Percentiles rank a stretch among this genome's conserved stretches.
phyloP scores from a whole-genome alignment of 345 rosid genomes.

The Dipteronia sinensis region DNA sequence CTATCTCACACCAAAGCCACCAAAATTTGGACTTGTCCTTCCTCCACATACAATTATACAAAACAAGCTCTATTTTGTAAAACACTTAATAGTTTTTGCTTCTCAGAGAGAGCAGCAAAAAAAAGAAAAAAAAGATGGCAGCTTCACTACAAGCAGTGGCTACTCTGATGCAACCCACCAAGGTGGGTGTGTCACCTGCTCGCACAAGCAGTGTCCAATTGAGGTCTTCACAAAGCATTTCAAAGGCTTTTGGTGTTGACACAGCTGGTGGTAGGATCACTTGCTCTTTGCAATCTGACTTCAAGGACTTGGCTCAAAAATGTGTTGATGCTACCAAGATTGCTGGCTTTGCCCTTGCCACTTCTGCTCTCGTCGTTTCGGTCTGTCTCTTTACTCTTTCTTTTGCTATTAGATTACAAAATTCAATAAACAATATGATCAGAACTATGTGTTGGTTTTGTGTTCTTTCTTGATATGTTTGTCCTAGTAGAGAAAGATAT shows the following conservation, averaged over 20 bases:
- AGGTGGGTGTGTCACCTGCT: slow-evolving; percentile 41
- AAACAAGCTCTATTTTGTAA: not conserved
- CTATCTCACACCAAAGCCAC: slow-evolving; percentile 46
- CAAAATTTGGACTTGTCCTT: slow-evolving; percentile 15
- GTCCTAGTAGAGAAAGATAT: not conserved
- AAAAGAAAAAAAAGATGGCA: slow-evolving; percentile 48
- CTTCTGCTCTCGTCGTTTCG: slow-evolving; percentile 95
- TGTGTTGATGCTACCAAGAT: slow-evolving; percentile 73
- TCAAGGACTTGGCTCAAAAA: slow-evolving; percentile 73
- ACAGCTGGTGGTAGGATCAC: slow-evolving; percentile 54
- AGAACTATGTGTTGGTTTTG: not conserved
- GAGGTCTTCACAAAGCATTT: slow-evolving; percentile 49
- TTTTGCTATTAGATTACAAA: no score
- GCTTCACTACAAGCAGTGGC: slow-evolving; percentile 91
- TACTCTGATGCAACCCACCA: slow-evolving; percentile 78
- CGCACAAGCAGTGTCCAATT: slow-evolving; percentile 40
- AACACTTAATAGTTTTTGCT: not conserved
- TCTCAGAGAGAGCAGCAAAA: no score
- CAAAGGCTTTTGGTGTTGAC: slow-evolving; percentile 66
- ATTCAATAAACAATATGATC: no score
- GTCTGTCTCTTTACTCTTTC: slow-evolving; percentile 31
- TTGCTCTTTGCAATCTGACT: slow-evolving; percentile 72
- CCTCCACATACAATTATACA: not conserved
- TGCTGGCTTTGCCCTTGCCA: slow-evolving; percentile 88
- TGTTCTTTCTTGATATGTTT: not conserved